phyloP scores from a whole-genome alignment of 164 flowering plant genomes.

The Stephania yunnanensis region DNA sequence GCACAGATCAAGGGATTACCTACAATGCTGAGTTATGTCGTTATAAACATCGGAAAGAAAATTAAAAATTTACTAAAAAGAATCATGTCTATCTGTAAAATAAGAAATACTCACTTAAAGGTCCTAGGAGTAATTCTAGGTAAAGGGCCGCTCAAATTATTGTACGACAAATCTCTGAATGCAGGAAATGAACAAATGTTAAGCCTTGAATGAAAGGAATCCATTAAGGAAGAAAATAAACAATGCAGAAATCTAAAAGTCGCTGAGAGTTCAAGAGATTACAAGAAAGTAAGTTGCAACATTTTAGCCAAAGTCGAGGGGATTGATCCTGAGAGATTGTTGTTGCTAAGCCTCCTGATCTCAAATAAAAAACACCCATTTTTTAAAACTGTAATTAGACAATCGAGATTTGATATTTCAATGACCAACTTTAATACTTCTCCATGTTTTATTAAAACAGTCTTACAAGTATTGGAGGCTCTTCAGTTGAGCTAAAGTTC shows the following conservation, averaged over 20 bases:
- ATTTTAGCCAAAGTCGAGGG: conserved; percentile 65
- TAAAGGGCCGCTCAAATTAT: conserved; percentile 82
- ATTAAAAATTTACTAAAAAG: neutral
- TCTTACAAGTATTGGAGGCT: conserved; percentile 79
- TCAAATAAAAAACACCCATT: conserved; percentile 45
- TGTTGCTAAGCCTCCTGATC: conserved; percentile 93
- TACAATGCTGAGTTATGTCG: conserved; percentile 47
- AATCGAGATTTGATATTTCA: neutral
- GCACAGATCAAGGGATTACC: conserved; percentile 87
- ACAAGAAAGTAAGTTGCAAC: conserved; percentile 83
- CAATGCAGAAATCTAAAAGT: conserved; percentile 23
- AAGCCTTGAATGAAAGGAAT: conserved; percentile 7
- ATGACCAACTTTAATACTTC: neutral
- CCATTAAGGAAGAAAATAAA: conserved; percentile 6
- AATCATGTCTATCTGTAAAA: neutral
- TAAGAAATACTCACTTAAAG: conserved; percentile 60
- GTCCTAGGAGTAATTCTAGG: conserved; percentile 76
- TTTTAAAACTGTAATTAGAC: conserved; percentile 17
- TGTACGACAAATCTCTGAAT: conserved; percentile 83
- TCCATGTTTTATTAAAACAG: too few relatives aligned
- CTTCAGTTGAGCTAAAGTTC: conserved; percentile 49
- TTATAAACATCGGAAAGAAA: neutral
- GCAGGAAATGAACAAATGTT: conserved; percentile 31
- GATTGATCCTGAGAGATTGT: conserved; percentile 74
- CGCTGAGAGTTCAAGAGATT: conserved; percentile 47